Evolutionary conservation across 768 basidiomycete species (phyloP).

Genomic region (Mycena filopes): DNA sequence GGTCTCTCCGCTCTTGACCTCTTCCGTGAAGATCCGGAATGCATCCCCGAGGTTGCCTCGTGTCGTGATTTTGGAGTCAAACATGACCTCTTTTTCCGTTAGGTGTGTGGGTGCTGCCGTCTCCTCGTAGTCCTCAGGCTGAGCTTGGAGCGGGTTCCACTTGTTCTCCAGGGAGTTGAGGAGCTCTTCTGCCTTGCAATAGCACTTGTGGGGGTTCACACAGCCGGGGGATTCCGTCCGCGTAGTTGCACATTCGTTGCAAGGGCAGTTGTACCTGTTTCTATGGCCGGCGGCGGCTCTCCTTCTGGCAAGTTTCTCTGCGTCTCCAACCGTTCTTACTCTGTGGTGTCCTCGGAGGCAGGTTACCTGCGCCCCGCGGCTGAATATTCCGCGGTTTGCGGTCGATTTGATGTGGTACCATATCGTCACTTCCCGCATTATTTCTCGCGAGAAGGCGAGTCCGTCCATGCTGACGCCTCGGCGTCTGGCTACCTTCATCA

Average conservation of each 20-base stretch:
- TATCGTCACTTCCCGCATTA: neutral
- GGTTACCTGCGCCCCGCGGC: neutral
- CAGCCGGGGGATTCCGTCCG: neutral
- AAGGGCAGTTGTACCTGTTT: neutral
- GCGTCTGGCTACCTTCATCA: neutral
- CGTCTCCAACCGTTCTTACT: neutral
- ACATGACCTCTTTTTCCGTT: neutral
- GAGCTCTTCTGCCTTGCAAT: neutral
- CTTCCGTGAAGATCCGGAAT: neutral
- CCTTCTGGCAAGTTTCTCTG: neutral
- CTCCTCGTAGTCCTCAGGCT: constrained; percentile 3
- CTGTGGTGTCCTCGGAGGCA: too few species aligned
- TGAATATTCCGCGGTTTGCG: neutral
- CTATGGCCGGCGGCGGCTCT: neutral
- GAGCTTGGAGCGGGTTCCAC: neutral
- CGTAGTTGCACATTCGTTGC: neutral
- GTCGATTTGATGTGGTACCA: constrained; percentile 10
- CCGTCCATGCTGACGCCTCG: neutral
- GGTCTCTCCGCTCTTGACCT: neutral
- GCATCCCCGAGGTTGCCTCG: too few species aligned
- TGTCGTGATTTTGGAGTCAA: neutral
- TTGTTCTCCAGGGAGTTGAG: neutral
- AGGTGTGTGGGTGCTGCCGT: neutral
- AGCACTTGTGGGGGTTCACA: neutral
- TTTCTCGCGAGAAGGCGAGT: neutral